Conservation (phyloP, 75 land plant genomes). For the Cryptomeria japonica region DNA sequence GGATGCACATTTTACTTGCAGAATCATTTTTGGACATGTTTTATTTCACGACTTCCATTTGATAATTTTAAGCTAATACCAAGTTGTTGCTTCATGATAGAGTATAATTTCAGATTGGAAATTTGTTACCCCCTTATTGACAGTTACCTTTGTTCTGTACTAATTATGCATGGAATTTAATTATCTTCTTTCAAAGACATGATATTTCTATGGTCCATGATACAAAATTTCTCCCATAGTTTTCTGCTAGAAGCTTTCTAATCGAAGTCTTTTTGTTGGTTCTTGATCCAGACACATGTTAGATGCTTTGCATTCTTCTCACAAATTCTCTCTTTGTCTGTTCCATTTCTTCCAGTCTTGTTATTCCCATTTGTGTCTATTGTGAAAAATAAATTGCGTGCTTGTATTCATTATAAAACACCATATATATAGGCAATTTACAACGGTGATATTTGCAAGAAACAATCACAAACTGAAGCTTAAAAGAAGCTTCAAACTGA, state of each 20-base stretch:
- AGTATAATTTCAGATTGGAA: neutral
- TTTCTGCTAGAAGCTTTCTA: too few species aligned
- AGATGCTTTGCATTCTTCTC: neutral
- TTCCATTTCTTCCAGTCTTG: neutral
- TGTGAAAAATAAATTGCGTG: too few species aligned
- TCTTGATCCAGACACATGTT: neutral
- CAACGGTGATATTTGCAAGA: too few species aligned
- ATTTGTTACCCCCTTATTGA: neutral
- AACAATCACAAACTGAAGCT: too few species aligned
- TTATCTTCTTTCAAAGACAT: neutral
- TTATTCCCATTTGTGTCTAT: neutral
- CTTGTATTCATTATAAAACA: too few species aligned
- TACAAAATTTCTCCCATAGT: too few species aligned
- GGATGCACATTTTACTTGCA: neutral
- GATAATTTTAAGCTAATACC: neutral
- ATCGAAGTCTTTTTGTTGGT: neutral
- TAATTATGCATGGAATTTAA: neutral
- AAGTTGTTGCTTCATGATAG: neutral
- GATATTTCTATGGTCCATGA: too few species aligned
- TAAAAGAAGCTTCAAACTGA: too few species aligned
- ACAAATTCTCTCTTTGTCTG: neutral
- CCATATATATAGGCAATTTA: too few species aligned
- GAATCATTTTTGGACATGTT: neutral
- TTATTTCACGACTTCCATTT: neutral
- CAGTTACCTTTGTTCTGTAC: neutral